phyloP scores from a whole-genome alignment of 2,329 filamentous ascomycete genomes.

The Colletotrichum lindemuthianum region DNA sequence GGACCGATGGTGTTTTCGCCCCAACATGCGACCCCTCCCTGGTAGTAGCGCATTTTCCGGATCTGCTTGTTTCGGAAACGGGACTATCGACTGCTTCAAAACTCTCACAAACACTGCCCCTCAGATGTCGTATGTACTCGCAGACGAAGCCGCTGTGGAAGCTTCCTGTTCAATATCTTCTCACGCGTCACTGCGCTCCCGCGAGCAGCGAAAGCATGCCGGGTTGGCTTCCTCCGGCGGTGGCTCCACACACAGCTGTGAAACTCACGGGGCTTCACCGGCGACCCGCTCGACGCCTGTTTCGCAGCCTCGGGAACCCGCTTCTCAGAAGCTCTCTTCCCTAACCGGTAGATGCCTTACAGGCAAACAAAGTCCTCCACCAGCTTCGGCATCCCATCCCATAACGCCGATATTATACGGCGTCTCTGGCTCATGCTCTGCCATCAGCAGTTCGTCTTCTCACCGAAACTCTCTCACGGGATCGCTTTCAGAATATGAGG shows the following conservation, averaged over 20 bases:
- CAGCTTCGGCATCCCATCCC: conserved; percentile 50
- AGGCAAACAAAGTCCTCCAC: conserved; percentile 25
- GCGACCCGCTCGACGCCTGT: conserved; percentile 37
- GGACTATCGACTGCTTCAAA: conserved; percentile 20
- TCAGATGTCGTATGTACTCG: conserved; percentile 63
- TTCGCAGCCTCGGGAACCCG: conserved; percentile 30
- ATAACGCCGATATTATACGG: conserved; percentile 57
- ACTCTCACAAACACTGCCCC: conserved; percentile 42
- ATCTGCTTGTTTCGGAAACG: conserved; percentile 23
- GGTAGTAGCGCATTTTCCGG: conserved; percentile 54
- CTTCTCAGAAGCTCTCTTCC: conserved; percentile 1
- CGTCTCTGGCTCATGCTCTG: conserved; percentile 52
- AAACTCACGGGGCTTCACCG: conserved; percentile 11
- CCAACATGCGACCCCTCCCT: conserved; percentile 56
- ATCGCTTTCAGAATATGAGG: conserved; percentile 55
- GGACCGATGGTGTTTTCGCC: conserved; percentile 16
- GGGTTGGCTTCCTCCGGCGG: not conserved
- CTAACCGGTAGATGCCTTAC: conserved; percentile 19
- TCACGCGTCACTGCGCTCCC: conserved; percentile 40
- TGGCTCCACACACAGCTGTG: conserved; percentile 12
- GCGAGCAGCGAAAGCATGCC: conserved; percentile 48
- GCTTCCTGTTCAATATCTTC: conserved; percentile 45
- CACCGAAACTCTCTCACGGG: conserved; percentile 60
- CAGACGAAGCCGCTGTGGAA: conserved; percentile 60
- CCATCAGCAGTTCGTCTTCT: conserved; percentile 62